Base-by-base conservation (phyloP, 768 basidiomycete species). In the Phylloporus scabripes region DNA sequence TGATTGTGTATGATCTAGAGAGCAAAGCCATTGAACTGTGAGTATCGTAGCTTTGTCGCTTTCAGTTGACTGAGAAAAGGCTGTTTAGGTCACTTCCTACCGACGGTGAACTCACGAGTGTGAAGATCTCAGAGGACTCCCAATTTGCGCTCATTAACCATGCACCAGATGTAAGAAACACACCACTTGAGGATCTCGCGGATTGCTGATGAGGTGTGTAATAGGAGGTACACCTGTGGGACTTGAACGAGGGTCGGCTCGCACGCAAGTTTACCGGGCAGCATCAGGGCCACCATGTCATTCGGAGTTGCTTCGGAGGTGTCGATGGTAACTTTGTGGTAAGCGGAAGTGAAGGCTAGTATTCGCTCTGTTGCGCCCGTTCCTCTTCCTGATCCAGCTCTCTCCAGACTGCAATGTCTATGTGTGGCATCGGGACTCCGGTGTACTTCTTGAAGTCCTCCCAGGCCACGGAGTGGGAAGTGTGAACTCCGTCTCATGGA, bases 401-500 rank as follows among this genome's bases (percentile, higher is more conserved):
- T 38, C 24, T 39, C 36, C 63, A 98, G 96, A 99, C 69, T 82
- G 85, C 38, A 87, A 87, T 54, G 85, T 98, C 39, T 96, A 97
- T 70, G 80, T 97, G 31, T 99, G 95, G 94, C 90, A 97, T 65
- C 81, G 87, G 40, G 86, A 91, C 58, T 85, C 86, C 9, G 87
- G 86, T 2, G 72, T 76, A 3, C 75, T 94, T 38, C 74, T 98
- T n/a, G 92, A 96, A 65, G 77, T 83, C n/a, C 77, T 99, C 3
- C 66, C 79, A 3, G 96, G 96, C 0, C 95, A 98, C 59, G 83
- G 82, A n/a, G 72, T 72, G 49, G 93, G 92, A 34, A 88, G 86
- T 53, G 94, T 99, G 53, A 99, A 97, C 65, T 85, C 88, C 12
- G 94, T 98, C 14, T 87, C 93, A 31, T 99, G 96, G 96, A 94